Base-by-base conservation (phyloP, 192 early-diverging fungal genomes). In the Coemansia sp. region DNA sequence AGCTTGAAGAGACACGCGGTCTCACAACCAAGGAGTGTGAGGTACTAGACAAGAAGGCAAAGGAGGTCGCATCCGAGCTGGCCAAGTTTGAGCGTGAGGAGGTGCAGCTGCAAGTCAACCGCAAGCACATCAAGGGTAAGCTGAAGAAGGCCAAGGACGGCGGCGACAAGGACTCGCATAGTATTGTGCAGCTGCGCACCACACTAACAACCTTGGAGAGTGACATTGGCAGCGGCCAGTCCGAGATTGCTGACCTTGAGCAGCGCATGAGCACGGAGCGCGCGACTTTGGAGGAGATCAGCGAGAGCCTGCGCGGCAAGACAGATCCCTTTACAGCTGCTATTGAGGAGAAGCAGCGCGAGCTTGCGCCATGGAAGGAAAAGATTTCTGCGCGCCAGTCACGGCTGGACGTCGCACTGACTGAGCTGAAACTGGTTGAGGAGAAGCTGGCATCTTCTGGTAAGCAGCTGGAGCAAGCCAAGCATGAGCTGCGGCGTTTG, bases 311-410 rank as follows among this genome's bases (percentile, higher is more conserved):
- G 55, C 86, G 88, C 82, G 92, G 90, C 39, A 98, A 98, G 73
- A 97, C 97, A 0, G 88, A 93, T 32, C 84, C 60, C n/a, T 90
- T 91, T 66, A 87, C 93, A 50, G 72, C 80, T 25, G 74, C 93
- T 51, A 95, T 99, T 21, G 93, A 93, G 68, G 82, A 89, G 55
- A 87, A 93, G 64, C 93, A 99, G 73, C 86, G 85, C 24, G 87
- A 93, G 62, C 77, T 97, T 20, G 88, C 87, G 5, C 97, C 96
- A 1, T 95, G 92, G 92, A 84, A 82, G 50, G 93, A 95, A 63
- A 90, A 89, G 73, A 88, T 94, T 67, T 89, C 89, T 54, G 87
- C 66, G 27, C 88, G 87, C 57, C 86, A 91, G 71, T 85, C 89
- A 27, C 67, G 81, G 52, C 77, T 95, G n/a, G 89, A 96, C 59